Conservation (phyloP, 2,329 filamentous ascomycete genomes). For the Pseudogymnoascus sp. region DNA sequence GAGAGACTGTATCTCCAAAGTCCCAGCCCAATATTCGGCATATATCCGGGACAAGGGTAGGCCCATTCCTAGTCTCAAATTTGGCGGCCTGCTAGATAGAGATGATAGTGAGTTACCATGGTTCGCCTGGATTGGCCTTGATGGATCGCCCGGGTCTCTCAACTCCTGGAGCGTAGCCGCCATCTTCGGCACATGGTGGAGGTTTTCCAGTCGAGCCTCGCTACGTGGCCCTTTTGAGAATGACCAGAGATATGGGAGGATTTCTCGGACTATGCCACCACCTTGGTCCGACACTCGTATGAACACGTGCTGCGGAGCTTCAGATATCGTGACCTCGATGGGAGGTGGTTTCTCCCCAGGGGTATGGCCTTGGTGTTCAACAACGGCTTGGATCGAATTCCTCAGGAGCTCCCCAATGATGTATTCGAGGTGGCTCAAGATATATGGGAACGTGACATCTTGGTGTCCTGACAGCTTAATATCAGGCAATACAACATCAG, state of each 20-base stretch:
- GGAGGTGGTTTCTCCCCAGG: slow-evolving; percentile 53
- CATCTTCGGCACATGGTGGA: slow-evolving; percentile 80
- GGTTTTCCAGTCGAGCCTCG: slow-evolving; percentile 69
- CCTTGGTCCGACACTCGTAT: slow-evolving; percentile 94
- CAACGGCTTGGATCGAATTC: slow-evolving; percentile 88
- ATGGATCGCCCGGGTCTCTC: slow-evolving; percentile 30
- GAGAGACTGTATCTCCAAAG: slow-evolving; percentile 79
- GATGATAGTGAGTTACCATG: slow-evolving; percentile 57
- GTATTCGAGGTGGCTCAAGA: slow-evolving; percentile 91
- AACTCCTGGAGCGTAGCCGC: slow-evolving; percentile 90
- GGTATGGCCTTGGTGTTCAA: slow-evolving; percentile 58
- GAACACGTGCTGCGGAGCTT: slow-evolving; percentile 89
- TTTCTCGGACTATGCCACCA: slow-evolving; percentile 78
- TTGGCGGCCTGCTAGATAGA: slow-evolving; percentile 73
- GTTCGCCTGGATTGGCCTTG: slow-evolving; percentile 20
- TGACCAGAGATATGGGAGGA: slow-evolving; percentile 88
- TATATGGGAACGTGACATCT: slow-evolving; percentile 89
- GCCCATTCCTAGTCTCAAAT: slow-evolving; percentile 84
- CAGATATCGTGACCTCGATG: slow-evolving; percentile 90
- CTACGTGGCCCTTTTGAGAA: slow-evolving; percentile 88
- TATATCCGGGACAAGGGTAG: slow-evolving; percentile 90
- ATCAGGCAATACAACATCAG: slow-evolving; percentile 63
- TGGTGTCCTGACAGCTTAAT: slow-evolving; percentile 79
- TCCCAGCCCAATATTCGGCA: slow-evolving; percentile 96
- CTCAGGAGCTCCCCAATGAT: slow-evolving; percentile 91